Base-by-base conservation (phyloP, 192 early-diverging fungal genomes). In the Allomyces macrogynus region DNA sequence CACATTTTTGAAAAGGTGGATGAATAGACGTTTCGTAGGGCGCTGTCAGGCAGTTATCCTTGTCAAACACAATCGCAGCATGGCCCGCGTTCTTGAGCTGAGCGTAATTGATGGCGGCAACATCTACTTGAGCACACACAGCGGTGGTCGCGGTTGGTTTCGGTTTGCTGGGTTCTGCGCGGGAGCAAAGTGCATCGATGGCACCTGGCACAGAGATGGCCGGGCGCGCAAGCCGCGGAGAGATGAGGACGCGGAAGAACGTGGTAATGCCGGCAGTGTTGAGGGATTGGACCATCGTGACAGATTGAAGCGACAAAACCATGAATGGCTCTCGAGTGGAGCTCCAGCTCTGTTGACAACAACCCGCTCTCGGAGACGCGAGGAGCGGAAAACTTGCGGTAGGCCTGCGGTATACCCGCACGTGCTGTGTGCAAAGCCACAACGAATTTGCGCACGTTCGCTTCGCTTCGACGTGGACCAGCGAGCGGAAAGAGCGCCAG, bases 31-130 rank as follows among this genome's bases (percentile, higher is more conserved):
- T 66, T 23, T 73, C 74, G 67, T 95, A 97, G 4, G 94, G 94
- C 20, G 80, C 78, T 0, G 94, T 92, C 10, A 97, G 71, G 25
- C 91, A 93, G 78, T 97, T 97, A 71, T 97, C 94, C 75, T 97
- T 97, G 73, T 97, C 94, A 73, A 94, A 97, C 5, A 80, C 89
- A n/a, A 95, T 70, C 27, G 81, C 86, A 24, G 72, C 67, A 65
- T 93, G 82, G 3, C 88, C 89, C 1, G 68, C 61, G 16, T 69
- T 62, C 60, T 75, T 78, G 22, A 94, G 72, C 23, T 67, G 64
- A 4, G 62, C 67, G 72, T 84, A 91, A 40, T 87, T 79, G 23
- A 92, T 80, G 10, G 72, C 63, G 8, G 86, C 80, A 61, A 91
- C 81, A 66, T 92, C 87, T 78, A 57, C 20, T 57, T 2, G 16